Percentiles rank a stretch among this genome's conserved stretches.
These are phyloP conservation scores for Microbotryum lychnidis-dioicae DNA, from an alignment of 1,284 basidiomycete species.

Conservation along the genomic window DNA sequence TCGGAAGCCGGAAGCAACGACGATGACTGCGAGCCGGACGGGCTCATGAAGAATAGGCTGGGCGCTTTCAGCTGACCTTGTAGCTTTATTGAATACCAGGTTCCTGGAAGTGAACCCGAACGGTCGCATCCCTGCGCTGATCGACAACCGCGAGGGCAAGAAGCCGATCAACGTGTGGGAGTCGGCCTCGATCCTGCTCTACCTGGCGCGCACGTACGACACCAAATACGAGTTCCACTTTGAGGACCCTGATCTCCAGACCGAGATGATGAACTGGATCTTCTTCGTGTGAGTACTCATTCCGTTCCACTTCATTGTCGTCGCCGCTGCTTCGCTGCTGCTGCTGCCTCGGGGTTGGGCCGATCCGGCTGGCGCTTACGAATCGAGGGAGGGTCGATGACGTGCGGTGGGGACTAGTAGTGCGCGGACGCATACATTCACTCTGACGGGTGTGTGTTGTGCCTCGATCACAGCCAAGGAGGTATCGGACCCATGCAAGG, in stretches of 20 bases:
- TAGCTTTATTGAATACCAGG: neutral
- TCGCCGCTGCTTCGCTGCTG: no score
- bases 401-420: no score
- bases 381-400: no score
- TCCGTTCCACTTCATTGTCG: no score
- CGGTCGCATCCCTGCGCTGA: constrained; percentile 24
- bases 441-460: no score
- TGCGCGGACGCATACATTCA: no score
- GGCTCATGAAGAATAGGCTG: neutral
- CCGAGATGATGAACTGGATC: constrained; percentile 19
- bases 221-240: constrained; percentile 7
- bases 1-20: no score
- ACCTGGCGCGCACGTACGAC: constrained; percentile 20
- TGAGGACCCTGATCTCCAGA: constrained; percentile 16
- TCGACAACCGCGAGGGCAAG: constrained; percentile 19
- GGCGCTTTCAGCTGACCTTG: neutral
- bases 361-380: no score
- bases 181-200: constrained; percentile 14
- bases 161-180: constrained; percentile 11
- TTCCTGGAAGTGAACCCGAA: constrained; percentile 23
- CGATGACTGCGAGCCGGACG: neutral
- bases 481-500: constrained; percentile 21
- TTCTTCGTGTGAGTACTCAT: constrained; percentile 6
- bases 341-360: no score
- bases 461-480: constrained; percentile 2